Percentiles rank a stretch among this genome's conserved stretches.
phyloP scores from a whole-genome alignment of 306 rosid species.

The Cyamopsis tetragonoloba region DNA sequence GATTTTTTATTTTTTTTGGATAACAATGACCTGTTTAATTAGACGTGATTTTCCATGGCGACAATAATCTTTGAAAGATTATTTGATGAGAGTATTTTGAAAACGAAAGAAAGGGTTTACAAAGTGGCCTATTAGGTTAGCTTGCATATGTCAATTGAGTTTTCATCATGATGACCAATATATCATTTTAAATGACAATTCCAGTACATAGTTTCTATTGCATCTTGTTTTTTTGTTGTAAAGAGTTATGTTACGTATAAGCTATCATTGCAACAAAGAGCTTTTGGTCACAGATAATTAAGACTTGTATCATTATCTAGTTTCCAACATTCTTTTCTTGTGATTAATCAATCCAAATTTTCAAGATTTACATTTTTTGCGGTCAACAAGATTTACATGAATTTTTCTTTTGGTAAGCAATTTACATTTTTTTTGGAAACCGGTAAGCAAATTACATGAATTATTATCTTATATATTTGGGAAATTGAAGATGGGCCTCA shows the following conservation, averaged over 20 bases:
- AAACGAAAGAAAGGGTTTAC: no score
- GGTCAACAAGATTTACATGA: no score
- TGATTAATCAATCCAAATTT: not conserved
- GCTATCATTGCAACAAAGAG: not conserved
- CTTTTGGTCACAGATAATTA: not conserved
- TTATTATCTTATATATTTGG: no score
- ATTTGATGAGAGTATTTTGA: no score
- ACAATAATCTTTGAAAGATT: no score
- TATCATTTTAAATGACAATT: constrained; percentile 5
- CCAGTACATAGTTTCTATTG: not conserved
- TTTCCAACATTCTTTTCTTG: not conserved
- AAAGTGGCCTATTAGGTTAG: not conserved
- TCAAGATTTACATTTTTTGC: not conserved
- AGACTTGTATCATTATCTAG: constrained; percentile 6
- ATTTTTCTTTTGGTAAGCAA: no score
- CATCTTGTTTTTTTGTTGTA: not conserved
- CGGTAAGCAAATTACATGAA: no score
- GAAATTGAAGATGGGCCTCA: not conserved
- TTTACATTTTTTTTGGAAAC: no score
- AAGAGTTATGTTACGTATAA: not conserved
- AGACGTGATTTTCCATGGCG: no score
- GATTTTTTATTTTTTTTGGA: no score
- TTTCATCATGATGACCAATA: not conserved
- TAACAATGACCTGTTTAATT: no score
- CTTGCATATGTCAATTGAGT: not conserved